A percentile compares a stretch with the other conserved stretches of the same genome.
Conservation (phyloP, 371 early-diverging fungal species). For the Batrachochytrium dendrobatidis region DNA sequence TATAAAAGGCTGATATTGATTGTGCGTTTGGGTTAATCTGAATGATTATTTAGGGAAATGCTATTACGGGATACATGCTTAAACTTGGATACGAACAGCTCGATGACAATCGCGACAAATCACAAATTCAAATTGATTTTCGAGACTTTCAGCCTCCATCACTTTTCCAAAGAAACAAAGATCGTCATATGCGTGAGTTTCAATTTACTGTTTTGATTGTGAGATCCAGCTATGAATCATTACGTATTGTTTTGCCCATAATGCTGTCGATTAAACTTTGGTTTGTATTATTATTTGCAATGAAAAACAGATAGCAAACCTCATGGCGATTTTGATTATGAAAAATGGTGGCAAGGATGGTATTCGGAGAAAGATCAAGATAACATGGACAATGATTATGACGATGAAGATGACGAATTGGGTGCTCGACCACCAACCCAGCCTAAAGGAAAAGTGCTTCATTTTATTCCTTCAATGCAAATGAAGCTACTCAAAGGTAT, state of each 20-base stretch:
- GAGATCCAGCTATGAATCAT: too few relatives aligned
- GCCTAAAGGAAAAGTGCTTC: constrained; percentile 27
- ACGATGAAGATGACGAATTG: constrained; percentile 13
- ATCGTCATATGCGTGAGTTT: neutral
- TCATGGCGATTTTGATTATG: constrained; percentile 1
- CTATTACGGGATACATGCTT: constrained; percentile 22
- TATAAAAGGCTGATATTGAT: neutral
- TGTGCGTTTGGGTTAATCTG: neutral
- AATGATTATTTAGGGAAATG: constrained; percentile 16
- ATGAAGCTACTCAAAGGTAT: constrained; percentile 44
- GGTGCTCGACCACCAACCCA: neutral
- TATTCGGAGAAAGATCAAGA: constrained; percentile 7
- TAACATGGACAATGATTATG: constrained; percentile 13
- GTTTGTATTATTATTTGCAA: neutral
- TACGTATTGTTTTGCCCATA: neutral
- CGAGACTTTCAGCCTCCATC: constrained; percentile 16
- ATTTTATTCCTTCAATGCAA: constrained; percentile 42
- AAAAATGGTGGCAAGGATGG: constrained; percentile 1
- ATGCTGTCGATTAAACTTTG: neutral
- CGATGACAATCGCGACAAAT: constrained; percentile 9
- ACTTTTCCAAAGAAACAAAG: neutral
- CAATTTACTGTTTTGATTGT: too few relatives aligned
- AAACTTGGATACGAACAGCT: constrained; percentile 22
- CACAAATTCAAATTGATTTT: constrained; percentile 15
- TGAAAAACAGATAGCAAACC: neutral